Evolutionary conservation across 73 alveolate species (phyloP), one percentile per base, ranked within the genome.

Genomic region (Effrenium voratum): DNA sequence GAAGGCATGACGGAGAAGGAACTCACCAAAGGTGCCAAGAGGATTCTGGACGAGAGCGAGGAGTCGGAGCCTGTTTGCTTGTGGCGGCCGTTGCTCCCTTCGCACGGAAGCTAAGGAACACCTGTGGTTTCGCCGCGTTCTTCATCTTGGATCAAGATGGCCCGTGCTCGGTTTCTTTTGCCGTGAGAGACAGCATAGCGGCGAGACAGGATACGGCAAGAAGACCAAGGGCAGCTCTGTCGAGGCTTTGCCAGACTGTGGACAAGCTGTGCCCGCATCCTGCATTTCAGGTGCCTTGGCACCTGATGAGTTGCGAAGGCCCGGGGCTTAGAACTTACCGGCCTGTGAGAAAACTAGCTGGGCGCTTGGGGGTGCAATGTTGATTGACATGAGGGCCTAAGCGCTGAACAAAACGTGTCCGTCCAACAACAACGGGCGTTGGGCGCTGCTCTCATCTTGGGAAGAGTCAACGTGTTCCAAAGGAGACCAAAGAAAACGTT

Each of bases 61-160:
- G 94, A 85, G 94, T 57, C 55, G 30, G 41, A 3, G 36, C 13
- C 45, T 34, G 36, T 36, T 50, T 28, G 36, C 30, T 75, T 36
- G 22, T 57, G 72, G 72, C 72, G 28, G 16, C 72, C 1, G 72
- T 22, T 57, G 12, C 68, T 15, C 22, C 22, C 22, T 55, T 12
- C 30, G 22, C 12, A 55, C 12, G 22, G 84, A n/a, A 52, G 15
- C 40, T 59, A 80, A 85, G 94, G 94, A 85, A 85, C 80, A 85
- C 94, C 44, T 85, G 94, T 55, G 94, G 94, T 5, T 85, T 85
- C 43, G 94, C 94, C 22, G 52, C 94, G 60, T 85, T 85, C 94
- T 85, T 85, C 81, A 57, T 85, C 32, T 43, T 85, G 81, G 94
- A 85, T 57, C 94, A 85, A 85, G 94, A 85, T 41, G 94, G 94